These are phyloP conservation scores for Apiotrichum veenhuisii DNA, from an alignment of 1,284 basidiomycete species.

Conservation along the genomic window DNA sequence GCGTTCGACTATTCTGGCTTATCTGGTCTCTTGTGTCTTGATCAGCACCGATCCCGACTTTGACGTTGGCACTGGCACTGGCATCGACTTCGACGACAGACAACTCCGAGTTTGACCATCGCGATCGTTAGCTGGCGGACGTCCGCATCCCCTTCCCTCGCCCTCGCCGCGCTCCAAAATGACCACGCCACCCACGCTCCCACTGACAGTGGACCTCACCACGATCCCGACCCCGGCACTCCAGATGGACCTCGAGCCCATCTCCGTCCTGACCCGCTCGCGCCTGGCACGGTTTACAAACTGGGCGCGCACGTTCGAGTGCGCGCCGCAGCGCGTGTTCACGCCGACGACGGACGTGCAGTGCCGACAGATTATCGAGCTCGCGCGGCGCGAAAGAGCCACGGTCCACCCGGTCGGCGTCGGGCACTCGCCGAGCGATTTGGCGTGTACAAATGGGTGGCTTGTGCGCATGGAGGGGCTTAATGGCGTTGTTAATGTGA, in stretches of 20 bases:
- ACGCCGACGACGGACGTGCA: slow-evolving; percentile 69
- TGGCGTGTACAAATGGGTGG: slow-evolving; percentile 79
- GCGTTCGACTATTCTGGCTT: too few relatives aligned
- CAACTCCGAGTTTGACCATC: too few relatives aligned
- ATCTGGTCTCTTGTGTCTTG: too few relatives aligned
- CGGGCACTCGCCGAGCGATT: slow-evolving; percentile 88
- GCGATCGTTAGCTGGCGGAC: too few relatives aligned
- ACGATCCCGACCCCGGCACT: slow-evolving; percentile 14
- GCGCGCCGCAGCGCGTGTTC: slow-evolving; percentile 59
- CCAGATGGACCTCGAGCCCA: slow-evolving; percentile 25
- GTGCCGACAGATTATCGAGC: slow-evolving; percentile 74
- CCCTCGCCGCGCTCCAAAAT: neutral
- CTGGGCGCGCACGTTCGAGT: slow-evolving; percentile 55
- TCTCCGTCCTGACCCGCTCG: slow-evolving; percentile 31
- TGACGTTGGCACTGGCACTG: too few relatives aligned
- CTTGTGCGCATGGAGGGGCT: slow-evolving; percentile 73
- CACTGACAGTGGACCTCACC: slow-evolving; percentile 2
- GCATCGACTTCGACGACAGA: too few relatives aligned
- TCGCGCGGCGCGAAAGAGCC: slow-evolving; percentile 69
- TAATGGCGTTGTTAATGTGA: slow-evolving; percentile 67
- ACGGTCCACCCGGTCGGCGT: slow-evolving; percentile 79
- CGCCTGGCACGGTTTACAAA: slow-evolving; percentile 49
- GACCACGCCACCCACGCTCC: neutral
- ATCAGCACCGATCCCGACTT: too few relatives aligned
- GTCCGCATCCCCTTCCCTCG: too few relatives aligned